Evolutionary conservation across 2,329 filamentous ascomycete genomes (phyloP).

Genomic region (Calycina herbarum): DNA sequence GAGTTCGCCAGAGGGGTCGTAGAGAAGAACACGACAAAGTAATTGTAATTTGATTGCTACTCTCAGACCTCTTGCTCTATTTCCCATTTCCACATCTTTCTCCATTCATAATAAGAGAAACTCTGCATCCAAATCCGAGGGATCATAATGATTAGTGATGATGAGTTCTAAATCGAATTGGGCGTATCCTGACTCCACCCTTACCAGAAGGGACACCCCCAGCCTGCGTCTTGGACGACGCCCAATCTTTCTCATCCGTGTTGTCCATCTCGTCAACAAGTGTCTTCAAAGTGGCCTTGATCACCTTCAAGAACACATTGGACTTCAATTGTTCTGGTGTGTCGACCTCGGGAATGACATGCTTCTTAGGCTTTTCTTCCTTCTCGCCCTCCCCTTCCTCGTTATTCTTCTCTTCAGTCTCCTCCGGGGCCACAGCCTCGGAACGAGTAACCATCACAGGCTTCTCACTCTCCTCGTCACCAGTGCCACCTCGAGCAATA

Average conservation of each 20-base stretch:
- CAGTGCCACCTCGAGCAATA: conserved; percentile 53
- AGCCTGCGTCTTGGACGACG: conserved; percentile 2
- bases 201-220: background rate
- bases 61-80: background rate
- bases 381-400: conserved; percentile 43
- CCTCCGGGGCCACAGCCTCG: conserved; percentile 1
- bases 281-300: conserved; percentile 25
- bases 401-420: conserved; percentile 38
- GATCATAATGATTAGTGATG: too few relatives aligned
- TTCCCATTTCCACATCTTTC: background rate
- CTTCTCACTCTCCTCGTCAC: conserved; percentile 49
- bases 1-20: conserved; percentile 60
- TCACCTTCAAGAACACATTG: conserved; percentile 27
- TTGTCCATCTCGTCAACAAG: conserved; percentile 34
- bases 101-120: background rate
- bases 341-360: conserved; percentile 21
- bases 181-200: too few relatives aligned
- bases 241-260: conserved; percentile 20
- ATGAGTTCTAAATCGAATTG: too few relatives aligned
- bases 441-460: background rate
- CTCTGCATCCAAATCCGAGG: too few relatives aligned
- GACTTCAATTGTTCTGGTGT: conserved; percentile 26
- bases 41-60: conserved; percentile 1
- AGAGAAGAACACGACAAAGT: conserved; percentile 39
- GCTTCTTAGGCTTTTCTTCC: conserved; percentile 13